Evolutionary conservation across 208 protist species (phyloP).

Genomic region (Crithidia expoeki): DNA sequence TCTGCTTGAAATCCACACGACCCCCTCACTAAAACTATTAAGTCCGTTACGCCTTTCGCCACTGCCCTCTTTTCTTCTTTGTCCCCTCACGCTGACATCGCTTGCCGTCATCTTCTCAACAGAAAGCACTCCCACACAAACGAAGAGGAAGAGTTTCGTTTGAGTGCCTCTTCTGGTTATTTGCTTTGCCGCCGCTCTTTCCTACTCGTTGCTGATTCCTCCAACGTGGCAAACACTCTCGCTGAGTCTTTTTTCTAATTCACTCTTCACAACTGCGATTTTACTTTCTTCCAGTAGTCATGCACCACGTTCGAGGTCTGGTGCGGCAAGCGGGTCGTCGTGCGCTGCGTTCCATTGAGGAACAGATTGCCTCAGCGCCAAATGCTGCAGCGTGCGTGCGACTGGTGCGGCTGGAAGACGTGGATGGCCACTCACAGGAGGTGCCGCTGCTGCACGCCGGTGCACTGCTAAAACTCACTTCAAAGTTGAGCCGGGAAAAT

Average conservation of each 20-base stretch:
- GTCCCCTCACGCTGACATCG: no score
- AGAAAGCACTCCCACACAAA: no score
- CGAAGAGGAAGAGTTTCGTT: no score
- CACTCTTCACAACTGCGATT: not conserved
- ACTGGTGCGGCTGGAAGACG: constrained; percentile 18
- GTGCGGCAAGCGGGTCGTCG: constrained; percentile 36
- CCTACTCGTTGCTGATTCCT: no score
- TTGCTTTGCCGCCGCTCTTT: not conserved
- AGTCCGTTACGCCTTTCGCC: no score
- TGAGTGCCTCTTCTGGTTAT: not conserved
- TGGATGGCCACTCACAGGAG: constrained; percentile 3
- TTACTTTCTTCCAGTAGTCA: constrained; percentile 12
- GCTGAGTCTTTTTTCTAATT: constrained; percentile 8
- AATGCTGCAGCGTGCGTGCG: constrained; percentile 19
- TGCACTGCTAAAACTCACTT: constrained; percentile 19
- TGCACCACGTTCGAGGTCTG: constrained; percentile 70
- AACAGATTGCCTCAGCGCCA: not conserved
- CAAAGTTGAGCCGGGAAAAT: constrained; percentile 24
- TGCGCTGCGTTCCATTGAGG: constrained; percentile 38
- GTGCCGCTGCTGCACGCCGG: constrained; percentile 29
- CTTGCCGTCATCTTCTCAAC: no score
- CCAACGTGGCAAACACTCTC: no score
- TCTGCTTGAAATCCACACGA: no score
- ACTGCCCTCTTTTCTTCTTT: no score
- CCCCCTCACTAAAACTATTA: no score